phyloP scores from a whole-genome alignment of 2,329 filamentous ascomycete genomes.

The Colletotrichum costaricense region DNA sequence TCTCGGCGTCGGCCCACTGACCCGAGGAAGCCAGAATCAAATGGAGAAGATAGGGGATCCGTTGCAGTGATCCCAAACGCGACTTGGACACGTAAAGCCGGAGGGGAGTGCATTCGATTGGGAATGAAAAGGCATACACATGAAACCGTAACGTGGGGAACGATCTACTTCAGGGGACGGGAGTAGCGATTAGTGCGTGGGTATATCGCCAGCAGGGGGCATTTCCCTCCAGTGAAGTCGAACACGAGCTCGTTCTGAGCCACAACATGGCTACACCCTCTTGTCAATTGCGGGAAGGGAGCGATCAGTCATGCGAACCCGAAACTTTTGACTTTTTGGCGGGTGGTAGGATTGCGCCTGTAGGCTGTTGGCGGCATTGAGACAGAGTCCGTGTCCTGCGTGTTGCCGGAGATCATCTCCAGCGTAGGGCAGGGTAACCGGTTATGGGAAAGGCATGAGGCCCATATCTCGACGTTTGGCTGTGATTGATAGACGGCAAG shows the following conservation, averaged over 20 bases:
- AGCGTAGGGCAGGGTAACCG: conserved; percentile 16
- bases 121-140: conserved; percentile 24
- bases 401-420: not conserved
- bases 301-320: conserved; percentile 23
- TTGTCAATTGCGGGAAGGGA: conserved; percentile 33
- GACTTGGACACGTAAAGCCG: conserved; percentile 11
- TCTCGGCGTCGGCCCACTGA: conserved; percentile 5
- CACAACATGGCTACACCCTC: conserved; percentile 3
- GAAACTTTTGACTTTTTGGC: conserved; percentile 19
- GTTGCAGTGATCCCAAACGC: not conserved
- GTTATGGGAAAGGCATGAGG: conserved; percentile 14
- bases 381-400: not conserved
- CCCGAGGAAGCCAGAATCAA: not conserved
- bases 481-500: not conserved
- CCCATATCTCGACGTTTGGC: conserved; percentile 15
- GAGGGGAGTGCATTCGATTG: conserved; percentile 23
- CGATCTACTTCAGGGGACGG: conserved; percentile 28
- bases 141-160: conserved; percentile 33
- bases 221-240: not conserved
- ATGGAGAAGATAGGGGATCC: conserved; percentile 7
- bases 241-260: conserved; percentile 18
- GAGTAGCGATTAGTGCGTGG: conserved; percentile 17
- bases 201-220: not conserved
- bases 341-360: conserved; percentile 8
- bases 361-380: conserved; percentile 7